Conservation (phyloP, 768 basidiomycete genomes). For the Candolleomyces eurysporus region DNA sequence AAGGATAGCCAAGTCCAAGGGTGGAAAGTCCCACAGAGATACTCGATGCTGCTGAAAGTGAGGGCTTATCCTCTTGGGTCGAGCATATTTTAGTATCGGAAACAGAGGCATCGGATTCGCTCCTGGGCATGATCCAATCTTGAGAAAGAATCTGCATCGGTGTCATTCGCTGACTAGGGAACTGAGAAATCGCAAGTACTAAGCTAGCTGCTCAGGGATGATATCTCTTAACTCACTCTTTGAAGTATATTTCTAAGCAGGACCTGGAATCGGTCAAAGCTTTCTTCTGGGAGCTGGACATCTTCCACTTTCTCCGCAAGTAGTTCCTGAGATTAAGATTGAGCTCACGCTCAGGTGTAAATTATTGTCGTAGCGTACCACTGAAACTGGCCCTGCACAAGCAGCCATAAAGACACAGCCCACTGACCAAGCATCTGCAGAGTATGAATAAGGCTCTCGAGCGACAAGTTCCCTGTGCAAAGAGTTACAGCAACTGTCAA, state of each 20-base stretch:
- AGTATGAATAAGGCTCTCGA: slow-evolving; percentile 29
- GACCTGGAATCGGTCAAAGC: too few species aligned
- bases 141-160: neutral
- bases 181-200: neutral
- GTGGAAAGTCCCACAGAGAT: too few species aligned
- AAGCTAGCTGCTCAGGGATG: too few species aligned
- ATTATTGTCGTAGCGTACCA: slow-evolving; percentile 9
- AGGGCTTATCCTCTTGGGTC: neutral
- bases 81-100: too few species aligned
- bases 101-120: neutral
- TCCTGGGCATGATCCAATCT: neutral
- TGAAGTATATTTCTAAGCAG: too few species aligned
- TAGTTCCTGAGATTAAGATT: too few species aligned
- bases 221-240: too few species aligned
- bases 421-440: slow-evolving; percentile 47
- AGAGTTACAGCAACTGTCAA: neutral
- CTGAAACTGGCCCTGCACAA: slow-evolving; percentile 32
- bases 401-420: slow-evolving; percentile 40
- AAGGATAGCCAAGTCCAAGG: too few species aligned
- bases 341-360: too few species aligned
- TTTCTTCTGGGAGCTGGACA: too few species aligned
- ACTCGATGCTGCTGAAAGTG: too few species aligned
- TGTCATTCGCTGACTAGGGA: neutral
- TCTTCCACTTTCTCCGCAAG: too few species aligned
- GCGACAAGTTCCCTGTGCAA: slow-evolving; percentile 37